A percentile compares a stretch with the other conserved stretches of the same genome.
phyloP scores from a whole-genome alignment of 306 rosid genomes.

The Ziziphus jujuba region DNA sequence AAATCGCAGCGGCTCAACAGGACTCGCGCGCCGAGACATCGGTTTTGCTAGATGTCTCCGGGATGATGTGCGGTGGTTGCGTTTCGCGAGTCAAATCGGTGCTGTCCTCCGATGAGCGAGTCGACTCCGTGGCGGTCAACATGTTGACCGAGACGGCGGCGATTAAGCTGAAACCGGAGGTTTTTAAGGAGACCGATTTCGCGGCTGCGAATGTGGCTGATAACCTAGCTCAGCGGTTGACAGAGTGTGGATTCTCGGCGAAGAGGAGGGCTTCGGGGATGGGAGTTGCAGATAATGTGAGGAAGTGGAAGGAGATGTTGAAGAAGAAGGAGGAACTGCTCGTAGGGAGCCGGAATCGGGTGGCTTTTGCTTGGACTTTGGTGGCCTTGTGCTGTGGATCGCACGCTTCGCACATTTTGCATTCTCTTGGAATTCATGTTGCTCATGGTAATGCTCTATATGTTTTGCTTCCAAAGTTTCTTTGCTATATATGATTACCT shows the following conservation, averaged over 20 bases:
- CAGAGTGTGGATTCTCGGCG: constrained; percentile 81
- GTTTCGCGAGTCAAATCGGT: constrained; percentile 85
- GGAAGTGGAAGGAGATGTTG: constrained; percentile 85
- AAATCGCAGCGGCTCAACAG: constrained; percentile 14
- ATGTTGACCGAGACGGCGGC: constrained; percentile 99
- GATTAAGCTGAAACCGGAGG: constrained; percentile 52
- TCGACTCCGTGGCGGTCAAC: constrained; percentile 87
- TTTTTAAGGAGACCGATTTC: constrained; percentile 19
- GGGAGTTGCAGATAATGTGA: constrained; percentile 86
- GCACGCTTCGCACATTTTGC: constrained; percentile 85
- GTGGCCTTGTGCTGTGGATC: constrained; percentile 95
- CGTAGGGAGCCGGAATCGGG: constrained; percentile 68
- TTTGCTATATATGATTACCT: too few relatives aligned
- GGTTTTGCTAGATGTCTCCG: constrained; percentile 75
- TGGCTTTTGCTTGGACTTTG: constrained; percentile 90
- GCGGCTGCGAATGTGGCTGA: constrained; percentile 52
- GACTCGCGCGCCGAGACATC: constrained; percentile 43
- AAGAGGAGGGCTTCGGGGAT: constrained; percentile 60
- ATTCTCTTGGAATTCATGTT: constrained; percentile 80
- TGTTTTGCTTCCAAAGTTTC: too few relatives aligned
- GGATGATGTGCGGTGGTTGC: constrained; percentile 97
- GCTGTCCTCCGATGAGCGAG: constrained; percentile 71
- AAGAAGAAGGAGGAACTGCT: constrained; percentile 77
- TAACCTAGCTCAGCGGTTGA: constrained; percentile 64
- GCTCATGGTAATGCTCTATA: constrained; percentile 59